Evolutionary conservation across 495 filamentous ascomycete species (phyloP), one percentile per base, ranked within the genome.

Genomic region (Trichoderma virens): DNA sequence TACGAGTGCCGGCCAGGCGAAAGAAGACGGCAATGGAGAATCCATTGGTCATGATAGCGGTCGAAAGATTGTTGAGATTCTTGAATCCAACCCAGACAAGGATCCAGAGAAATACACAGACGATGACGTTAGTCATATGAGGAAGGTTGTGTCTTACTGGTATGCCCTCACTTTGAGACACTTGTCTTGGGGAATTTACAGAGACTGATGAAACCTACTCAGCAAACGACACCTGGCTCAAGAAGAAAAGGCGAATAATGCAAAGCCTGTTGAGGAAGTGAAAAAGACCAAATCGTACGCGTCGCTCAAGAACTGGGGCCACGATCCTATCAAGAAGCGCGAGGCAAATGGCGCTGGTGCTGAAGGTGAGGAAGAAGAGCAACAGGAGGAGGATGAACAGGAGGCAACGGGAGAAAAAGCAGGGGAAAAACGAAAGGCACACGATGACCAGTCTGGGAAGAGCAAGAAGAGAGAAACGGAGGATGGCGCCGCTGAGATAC

Each of bases 241-340:
- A 70, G 86, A 90, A 74, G 79, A 77, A 41, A 80, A 72, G 31
- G 84, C 80, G 14, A 88, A 85, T 72, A 74, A 75, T 65, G 68
- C 86, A 72, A 77, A 78, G 5, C 5, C 62, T 34, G 5, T 69
- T 32, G 65, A 75, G 60, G 68, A 69, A 64, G 64, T 74, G 30
- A 66, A 73, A 43, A 69, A 80, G 38, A 84, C 81, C 62, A 84
- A 81, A 65, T 83, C 82, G 43, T 84, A 83, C 66, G 80, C 79
- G 65, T 83, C 79, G 38, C 70, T 89, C 72, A 88, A 88, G 77
- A 89, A 88, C 64, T 89, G 86, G 85, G 84, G 85, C 1, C 85
- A 89, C 73, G 86, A 89, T 79, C 72, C 83, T 9, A 71, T 78
- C 65, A 87, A 85, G 70, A 72, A 69, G 66, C 70, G 62, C 56